These are phyloP conservation scores for Zasmidium citrigriseum DNA, from an alignment of 2,329 filamentous ascomycete genomes.

Conservation along the genomic window DNA sequence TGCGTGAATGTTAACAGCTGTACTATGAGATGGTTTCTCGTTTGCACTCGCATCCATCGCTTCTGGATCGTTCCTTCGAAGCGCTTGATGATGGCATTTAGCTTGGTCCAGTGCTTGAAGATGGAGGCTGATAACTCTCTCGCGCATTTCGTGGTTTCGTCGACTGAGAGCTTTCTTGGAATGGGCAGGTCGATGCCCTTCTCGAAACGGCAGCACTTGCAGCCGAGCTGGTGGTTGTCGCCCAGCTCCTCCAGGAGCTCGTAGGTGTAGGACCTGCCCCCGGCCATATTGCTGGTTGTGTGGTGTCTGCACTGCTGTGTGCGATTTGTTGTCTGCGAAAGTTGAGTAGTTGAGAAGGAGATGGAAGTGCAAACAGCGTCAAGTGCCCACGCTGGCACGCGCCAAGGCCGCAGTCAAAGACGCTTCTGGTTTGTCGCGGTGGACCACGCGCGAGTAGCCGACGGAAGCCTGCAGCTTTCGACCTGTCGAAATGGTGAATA, in stretches of 20 bases:
- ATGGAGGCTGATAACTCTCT: conserved; percentile 32
- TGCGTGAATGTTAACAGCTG: conserved; percentile 5
- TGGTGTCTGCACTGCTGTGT: neutral
- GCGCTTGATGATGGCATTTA: conserved; percentile 49
- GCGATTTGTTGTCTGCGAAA: neutral
- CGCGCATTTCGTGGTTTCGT: conserved; percentile 27
- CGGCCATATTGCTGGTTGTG: conserved; percentile 15
- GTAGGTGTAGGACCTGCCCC: conserved; percentile 23
- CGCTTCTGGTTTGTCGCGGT: neutral
- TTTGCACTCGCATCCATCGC: conserved; percentile 46
- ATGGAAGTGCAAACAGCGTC: neutral
- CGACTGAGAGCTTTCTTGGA: conserved; percentile 15
- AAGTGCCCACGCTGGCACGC: neutral
- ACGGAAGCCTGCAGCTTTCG: neutral
- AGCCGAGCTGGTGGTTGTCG: conserved; percentile 19
- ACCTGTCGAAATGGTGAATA: neutral
- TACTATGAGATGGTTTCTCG: neutral
- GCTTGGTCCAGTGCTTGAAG: conserved; percentile 36
- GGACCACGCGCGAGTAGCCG: neutral
- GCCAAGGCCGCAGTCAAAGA: neutral
- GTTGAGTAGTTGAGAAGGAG: neutral
- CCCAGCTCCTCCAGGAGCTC: conserved; percentile 21
- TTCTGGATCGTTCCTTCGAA: conserved; percentile 55
- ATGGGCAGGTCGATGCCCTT: conserved; percentile 25
- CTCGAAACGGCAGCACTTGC: conserved; percentile 27